phyloP scores from a whole-genome alignment of 805 yeast species.

The Cyberlindnera japonica region DNA sequence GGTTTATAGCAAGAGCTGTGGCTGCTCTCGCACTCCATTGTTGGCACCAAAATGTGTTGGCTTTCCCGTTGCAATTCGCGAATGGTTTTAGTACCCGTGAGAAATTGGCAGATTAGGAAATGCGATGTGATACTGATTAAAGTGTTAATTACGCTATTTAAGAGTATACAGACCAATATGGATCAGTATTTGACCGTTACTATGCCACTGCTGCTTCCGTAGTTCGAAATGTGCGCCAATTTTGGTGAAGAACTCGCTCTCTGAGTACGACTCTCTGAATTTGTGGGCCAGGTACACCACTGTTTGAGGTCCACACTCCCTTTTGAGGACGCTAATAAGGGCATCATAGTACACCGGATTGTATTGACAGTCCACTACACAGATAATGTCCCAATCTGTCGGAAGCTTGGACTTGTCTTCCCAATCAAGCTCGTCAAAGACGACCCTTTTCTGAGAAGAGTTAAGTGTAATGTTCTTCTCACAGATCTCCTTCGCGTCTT shows the following conservation, averaged over 20 bases:
- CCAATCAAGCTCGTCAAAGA: constrained; percentile 37
- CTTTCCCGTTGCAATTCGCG: no score
- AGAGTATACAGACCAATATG: constrained; percentile 25
- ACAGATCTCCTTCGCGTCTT: constrained; percentile 37
- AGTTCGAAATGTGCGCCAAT: constrained; percentile 9
- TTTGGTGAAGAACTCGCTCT: constrained; percentile 24
- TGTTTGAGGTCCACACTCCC: constrained; percentile 16
- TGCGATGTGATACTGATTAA: no score
- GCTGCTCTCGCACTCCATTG: not conserved
- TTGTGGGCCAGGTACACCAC: constrained; percentile 23
- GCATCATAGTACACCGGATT: constrained; percentile 37
- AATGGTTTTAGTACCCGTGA: no score
- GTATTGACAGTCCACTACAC: constrained; percentile 41
- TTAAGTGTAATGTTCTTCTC: constrained; percentile 28
- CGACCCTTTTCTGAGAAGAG: constrained; percentile 6
- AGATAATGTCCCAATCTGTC: constrained; percentile 34
- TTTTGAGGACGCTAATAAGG: constrained; percentile 29
- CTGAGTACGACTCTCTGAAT: constrained; percentile 27
- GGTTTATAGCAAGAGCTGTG: not conserved
- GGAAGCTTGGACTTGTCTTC: constrained; percentile 19
- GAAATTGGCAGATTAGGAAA: no score
- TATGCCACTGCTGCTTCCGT: constrained; percentile 20
- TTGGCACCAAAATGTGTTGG: constrained; percentile 1
- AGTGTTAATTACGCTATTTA: no score
- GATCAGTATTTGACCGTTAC: constrained; percentile 15